Percentiles rank a stretch among this genome's conserved stretches.
Evolutionary conservation across 1,284 basidiomycete genomes (phyloP).

Genomic region (Microbotryomycetes sp.): DNA sequence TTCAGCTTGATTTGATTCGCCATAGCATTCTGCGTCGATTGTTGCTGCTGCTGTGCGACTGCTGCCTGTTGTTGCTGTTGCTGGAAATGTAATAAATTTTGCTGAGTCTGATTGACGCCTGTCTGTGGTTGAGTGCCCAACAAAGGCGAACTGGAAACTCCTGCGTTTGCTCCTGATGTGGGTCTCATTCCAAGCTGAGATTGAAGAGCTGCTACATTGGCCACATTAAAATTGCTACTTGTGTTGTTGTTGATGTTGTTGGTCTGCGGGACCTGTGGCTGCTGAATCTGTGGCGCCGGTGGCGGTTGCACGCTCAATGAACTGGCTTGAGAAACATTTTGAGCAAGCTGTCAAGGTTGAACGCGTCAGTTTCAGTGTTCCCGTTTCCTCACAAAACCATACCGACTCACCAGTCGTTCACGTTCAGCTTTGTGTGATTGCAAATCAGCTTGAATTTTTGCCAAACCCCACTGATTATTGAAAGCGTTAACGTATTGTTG

Average conservation of each 20-base stretch:
- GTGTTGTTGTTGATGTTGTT: slow-evolving; percentile 15
- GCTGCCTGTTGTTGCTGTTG: background rate
- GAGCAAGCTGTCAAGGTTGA: slow-evolving; percentile 6
- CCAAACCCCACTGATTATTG: slow-evolving; percentile 13
- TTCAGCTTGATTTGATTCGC: slow-evolving; percentile 11
- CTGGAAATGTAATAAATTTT: slow-evolving; percentile 1
- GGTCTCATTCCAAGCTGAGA: too few relatives aligned
- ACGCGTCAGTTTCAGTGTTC: too few relatives aligned
- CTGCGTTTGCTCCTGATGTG: background rate
- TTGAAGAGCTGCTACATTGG: slow-evolving; percentile 9
- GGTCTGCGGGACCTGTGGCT: slow-evolving; percentile 7
- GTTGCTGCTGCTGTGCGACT: background rate
- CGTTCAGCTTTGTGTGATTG: background rate
- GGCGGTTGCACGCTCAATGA: slow-evolving; percentile 8
- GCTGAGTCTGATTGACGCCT: background rate
- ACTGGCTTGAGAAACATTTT: background rate
- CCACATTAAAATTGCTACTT: slow-evolving; percentile 7
- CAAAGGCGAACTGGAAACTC: background rate
- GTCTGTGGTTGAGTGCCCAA: slow-evolving; percentile 2
- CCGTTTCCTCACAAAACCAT: too few relatives aligned
- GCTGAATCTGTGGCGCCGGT: slow-evolving; percentile 11
- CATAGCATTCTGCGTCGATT: background rate
- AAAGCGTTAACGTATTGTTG: slow-evolving; percentile 10
- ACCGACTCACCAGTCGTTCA: too few relatives aligned
- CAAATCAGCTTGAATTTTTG: slow-evolving; percentile 20